Base-by-base conservation (phyloP, 2,329 filamentous ascomycete genomes). In the Hypomyces rosellus region DNA sequence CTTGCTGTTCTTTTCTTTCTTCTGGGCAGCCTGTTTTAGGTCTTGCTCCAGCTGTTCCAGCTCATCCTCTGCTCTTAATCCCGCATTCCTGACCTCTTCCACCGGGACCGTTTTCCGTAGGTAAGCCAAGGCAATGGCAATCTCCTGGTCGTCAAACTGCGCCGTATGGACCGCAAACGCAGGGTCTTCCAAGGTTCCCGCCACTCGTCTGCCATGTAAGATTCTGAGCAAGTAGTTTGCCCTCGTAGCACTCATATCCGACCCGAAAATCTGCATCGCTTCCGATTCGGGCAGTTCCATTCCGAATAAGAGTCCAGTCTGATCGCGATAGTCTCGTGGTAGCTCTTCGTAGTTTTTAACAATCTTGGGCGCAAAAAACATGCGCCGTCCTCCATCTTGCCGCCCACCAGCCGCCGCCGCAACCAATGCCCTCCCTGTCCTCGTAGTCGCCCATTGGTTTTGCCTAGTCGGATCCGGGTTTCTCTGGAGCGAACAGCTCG, bases 141-240 rank as follows among this genome's bases (percentile, higher is more conserved):
- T 66, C 52, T 80, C 71, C 1, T 64, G 53, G 2, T 63, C 48
- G 8, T 66, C 65, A 55, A 69, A 82, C 9, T 63, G 59, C 2
- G 65, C 65, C 25, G 78, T 81, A 55, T 80, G 74, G 22, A 66
- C 55, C 34, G 66, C 65, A 44, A 78, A 71, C 4, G 66, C 68
- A 2, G 81, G 81, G 59, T 85, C 82, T 11, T 81, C 74, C 39
- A 85, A 69, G 3, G 81, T 84, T 34, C 82, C 82, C 7, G 82
- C 80, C 18, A 86, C 80, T 38, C 82, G 73, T 34, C 81, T 75
- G 8, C 82, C 82, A 60, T 86, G 82, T 12, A 85, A 65, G 45
- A 85, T 77, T 47, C 71, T 70, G 45, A 85, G 65, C 40, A 85
- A 63, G 41, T 65, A 67, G 60, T 84, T 84, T 16, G 75, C 82